A percentile compares a stretch with the other conserved stretches of the same genome.
phyloP scores from a whole-genome alignment of 345 rosid species.

The Excoecaria cochinchinensis region DNA sequence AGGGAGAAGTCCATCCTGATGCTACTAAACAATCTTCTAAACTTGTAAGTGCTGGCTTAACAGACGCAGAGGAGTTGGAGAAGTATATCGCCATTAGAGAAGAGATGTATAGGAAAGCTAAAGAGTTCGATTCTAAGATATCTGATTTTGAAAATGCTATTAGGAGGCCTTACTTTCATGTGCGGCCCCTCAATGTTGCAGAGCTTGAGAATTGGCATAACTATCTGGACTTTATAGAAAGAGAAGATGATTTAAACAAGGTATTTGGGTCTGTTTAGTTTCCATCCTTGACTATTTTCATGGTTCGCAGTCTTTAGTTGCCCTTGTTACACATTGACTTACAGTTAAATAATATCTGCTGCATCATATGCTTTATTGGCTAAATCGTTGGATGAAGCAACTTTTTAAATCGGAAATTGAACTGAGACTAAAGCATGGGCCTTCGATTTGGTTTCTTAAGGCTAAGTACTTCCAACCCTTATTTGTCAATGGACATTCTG shows the following conservation, averaged over 20 bases:
- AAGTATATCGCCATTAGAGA: slow-evolving; percentile 80
- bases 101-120: slow-evolving; percentile 86
- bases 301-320: slow-evolving; percentile 64
- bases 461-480: slow-evolving; percentile 93
- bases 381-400: slow-evolving; percentile 98
- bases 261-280: slow-evolving; percentile 49
- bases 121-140: slow-evolving; percentile 91
- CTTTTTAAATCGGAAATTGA: slow-evolving; percentile 87
- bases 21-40: slow-evolving; percentile 53
- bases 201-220: slow-evolving; percentile 99
- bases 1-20: slow-evolving; percentile 58
- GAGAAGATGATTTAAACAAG: slow-evolving; percentile 84
- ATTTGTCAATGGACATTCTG: slow-evolving; percentile 70
- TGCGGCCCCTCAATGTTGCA: slow-evolving; percentile 75
- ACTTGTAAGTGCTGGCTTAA: slow-evolving; percentile 64
- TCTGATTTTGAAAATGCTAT: slow-evolving; percentile 94
- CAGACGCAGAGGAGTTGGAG: slow-evolving; percentile 91
- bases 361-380: slow-evolving; percentile 95
- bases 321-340: slow-evolving; percentile 59
- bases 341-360: slow-evolving; percentile 95
- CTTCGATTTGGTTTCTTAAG: slow-evolving; percentile 89
- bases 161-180: slow-evolving; percentile 96
- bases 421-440: slow-evolving; percentile 93
- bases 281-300: slow-evolving; percentile 33
- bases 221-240: slow-evolving; percentile 79